Evolutionary conservation across 2,329 filamentous ascomycete genomes (phyloP).

Genomic region (Biscogniauxia mediterranea): DNA sequence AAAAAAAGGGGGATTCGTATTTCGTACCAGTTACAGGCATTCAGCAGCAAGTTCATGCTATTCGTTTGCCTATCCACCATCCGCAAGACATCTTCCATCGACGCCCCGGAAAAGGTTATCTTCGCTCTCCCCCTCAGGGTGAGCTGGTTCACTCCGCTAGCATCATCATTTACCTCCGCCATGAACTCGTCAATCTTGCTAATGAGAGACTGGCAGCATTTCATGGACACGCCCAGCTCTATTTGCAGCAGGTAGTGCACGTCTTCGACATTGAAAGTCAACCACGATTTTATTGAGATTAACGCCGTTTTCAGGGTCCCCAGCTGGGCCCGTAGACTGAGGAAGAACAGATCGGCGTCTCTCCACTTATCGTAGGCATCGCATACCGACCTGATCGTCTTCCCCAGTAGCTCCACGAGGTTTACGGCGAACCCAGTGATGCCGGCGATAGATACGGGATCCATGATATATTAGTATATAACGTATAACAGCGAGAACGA

Average conservation of each 20-base stretch:
- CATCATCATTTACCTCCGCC: background rate
- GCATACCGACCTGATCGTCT: slow-evolving; percentile 4
- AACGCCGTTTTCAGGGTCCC: slow-evolving; percentile 3
- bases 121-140: slow-evolving; percentile 2
- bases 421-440: slow-evolving; percentile 2
- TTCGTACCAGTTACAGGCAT: slow-evolving; percentile 3
- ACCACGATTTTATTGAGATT: slow-evolving; percentile 3
- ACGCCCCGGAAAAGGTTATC: background rate
- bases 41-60: slow-evolving; percentile 6
- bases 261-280: background rate
- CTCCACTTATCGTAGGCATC: slow-evolving; percentile 3
- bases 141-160: background rate
- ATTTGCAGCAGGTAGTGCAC: slow-evolving; percentile 3
- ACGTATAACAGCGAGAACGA: no score
- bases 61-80: slow-evolving; percentile 6
- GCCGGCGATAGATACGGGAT: background rate
- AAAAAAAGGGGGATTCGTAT: no score
- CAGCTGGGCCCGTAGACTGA: slow-evolving; percentile 4
- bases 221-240: background rate
- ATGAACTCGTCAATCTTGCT: slow-evolving; percentile 1
- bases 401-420: slow-evolving; percentile 4
- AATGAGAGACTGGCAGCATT: background rate
- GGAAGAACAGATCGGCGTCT: slow-evolving; percentile 1
- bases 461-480: background rate
- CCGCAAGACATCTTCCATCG: slow-evolving; percentile 1